Evolutionary conservation across 345 rosid genomes (phyloP).

Genomic region (Hibiscus tridactylites): DNA sequence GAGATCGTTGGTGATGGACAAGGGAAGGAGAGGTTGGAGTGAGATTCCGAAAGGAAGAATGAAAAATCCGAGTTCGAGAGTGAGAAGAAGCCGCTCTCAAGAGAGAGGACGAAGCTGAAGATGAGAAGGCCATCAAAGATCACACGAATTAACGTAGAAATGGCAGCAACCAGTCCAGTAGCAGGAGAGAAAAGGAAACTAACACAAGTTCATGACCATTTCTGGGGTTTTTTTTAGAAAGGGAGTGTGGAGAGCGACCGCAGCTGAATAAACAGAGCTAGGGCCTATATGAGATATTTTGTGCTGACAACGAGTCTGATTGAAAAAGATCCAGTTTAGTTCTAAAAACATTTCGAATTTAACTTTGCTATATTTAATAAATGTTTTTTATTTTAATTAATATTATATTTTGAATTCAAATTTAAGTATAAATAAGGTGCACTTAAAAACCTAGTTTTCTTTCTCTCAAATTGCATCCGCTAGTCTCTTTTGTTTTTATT

Average conservation of each 20-base stretch:
- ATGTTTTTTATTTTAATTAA: too few species aligned
- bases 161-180: neutral
- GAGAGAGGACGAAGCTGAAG: conserved; percentile 48
- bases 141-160: conserved; percentile 11
- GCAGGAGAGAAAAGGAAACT: neutral
- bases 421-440: too few species aligned
- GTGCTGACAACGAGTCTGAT: neutral
- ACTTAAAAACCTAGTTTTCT: too few species aligned
- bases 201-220: neutral
- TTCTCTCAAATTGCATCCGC: too few species aligned
- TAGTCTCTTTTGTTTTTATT: too few species aligned
- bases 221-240: neutral
- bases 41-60: conserved; percentile 25
- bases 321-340: too few species aligned
- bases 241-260: neutral
- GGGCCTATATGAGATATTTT: neutral
- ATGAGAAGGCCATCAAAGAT: conserved; percentile 30
- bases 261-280: neutral
- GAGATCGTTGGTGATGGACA: conserved; percentile 38
- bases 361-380: too few species aligned
- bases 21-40: conserved; percentile 12
- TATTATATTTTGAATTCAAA: too few species aligned
- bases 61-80: conserved; percentile 38
- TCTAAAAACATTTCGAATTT: too few species aligned
- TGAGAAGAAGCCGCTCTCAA: conserved; percentile 32